Base-by-base conservation (phyloP, 257 asterid genomes). In the Oldenlandia corymbosa region DNA sequence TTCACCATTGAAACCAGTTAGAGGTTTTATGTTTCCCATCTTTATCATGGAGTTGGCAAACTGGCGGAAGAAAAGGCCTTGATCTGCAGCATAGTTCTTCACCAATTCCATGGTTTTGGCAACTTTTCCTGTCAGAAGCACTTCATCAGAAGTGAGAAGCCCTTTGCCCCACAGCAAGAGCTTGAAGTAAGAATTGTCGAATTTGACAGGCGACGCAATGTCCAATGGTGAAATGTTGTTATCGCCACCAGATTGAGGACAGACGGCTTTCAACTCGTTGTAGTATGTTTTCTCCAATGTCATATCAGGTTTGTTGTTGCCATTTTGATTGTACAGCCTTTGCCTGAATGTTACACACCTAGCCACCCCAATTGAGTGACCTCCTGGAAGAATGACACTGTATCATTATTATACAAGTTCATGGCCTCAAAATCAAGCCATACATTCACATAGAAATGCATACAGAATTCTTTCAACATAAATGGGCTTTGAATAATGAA, bases 281-380 rank as follows among this genome's bases (percentile, higher is more conserved):
- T 77, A 80, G 64, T 77, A 83, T 62, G 50, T 71, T 66, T 46
- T 85, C 67, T 87, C 94, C 28, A 87, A 56, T 11, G 90, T 80
- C 21, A 28, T 62, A 58, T 90, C 95, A 14, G 92, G 90, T 48
- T 74, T 71, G 72, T 83, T 77, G 58, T 83, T 58, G 9, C 95
- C 91, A 4, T 89, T 81, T 74, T 86, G 85, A 65, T 83, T 87
- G 81, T 90, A 90, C 18, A 89, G 48, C 53, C 94, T 74, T 66
- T 87, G 90, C 66, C 78, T 85, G 81, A 85, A 85, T 32, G 89
- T 59, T 53, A 53, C 88, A 47, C 97, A 90, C 69, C 94, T 77
- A 34, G 95, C 97, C 70, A 78, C 69, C 28, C 97, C 95, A 47
- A 85, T 85, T 16, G 87, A 83, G 78, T 90, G 94, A 17, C 89